Base-by-base conservation (phyloP, 352 stramenopile genomes). In the Globisporangium rhizosaccharum region DNA sequence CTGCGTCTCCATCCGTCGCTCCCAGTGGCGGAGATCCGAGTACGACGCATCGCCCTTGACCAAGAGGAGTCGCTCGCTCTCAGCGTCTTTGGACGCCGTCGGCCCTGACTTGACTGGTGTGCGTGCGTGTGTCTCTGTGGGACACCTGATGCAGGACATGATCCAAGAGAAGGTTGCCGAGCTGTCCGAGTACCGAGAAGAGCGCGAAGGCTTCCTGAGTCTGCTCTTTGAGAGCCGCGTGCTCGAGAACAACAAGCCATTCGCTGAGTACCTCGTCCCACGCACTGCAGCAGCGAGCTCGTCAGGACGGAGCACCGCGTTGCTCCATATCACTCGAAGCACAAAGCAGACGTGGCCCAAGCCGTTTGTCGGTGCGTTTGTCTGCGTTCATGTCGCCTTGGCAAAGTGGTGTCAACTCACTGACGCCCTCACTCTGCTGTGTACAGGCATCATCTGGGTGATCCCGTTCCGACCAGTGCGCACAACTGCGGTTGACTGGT, bases 371-470 rank as follows among this genome's bases (percentile, higher is more conserved):
- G 75, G 77, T 85, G 14, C 45, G 12, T 23, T 20, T 33, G 28
- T 2, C 6, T 59, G 7, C 9, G n/a, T 6, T 41, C 36, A 4
- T 50, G 44, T 48, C 14, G 4, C 30, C 39, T 8, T 47, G 25
- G 0, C 0, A 1, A 26, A 2, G 33, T 10, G 33, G 7, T 11
- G 9, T 1, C 33, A 11, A 37, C 33, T 37, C 33, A 37, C 33
- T 5, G 33, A 9, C 33, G 33, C 7, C 9, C 3, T 37, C 33
- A 7, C 33, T 37, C n/a, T n/a, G n/a, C n/a, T n/a, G n/a, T n/a
- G n/a, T 11, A 5, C 33, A 88, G 79, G 79, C 25, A 82, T 89
- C 58, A 57, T 89, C 30, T 90, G 77, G 75, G 72, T 88, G 28
- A 53, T 85, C 10, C 77, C 77, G 1, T 87, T 82, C 59, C 71